Evolutionary conservation across 441 rosid species (phyloP).

Genomic region (Euphorbia schlechtendalii): DNA sequence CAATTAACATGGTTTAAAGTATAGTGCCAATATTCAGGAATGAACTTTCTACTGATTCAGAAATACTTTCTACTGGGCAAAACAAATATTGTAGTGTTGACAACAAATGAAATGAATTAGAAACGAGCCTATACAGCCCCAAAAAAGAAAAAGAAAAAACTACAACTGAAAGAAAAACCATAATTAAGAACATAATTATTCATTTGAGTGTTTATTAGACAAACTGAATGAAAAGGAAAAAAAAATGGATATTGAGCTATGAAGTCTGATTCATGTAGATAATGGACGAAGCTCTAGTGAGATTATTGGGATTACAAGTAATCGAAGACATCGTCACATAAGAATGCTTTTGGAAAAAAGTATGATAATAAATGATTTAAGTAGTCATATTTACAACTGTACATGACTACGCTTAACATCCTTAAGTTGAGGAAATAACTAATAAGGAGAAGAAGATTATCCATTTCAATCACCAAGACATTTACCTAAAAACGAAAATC

Average conservation of each 20-base stretch:
- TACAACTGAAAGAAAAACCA: not conserved
- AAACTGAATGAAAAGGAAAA: not conserved
- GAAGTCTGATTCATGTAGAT: not conserved
- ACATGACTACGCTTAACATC: not conserved
- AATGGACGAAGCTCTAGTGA: not conserved
- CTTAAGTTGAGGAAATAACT: not conserved
- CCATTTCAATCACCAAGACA: not conserved
- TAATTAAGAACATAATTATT: not conserved
- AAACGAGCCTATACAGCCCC: not conserved
- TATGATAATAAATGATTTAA: not conserved
- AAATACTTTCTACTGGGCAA: not conserved
- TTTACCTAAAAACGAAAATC: too few species aligned
- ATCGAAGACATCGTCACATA: not conserved
- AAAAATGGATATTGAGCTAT: not conserved
- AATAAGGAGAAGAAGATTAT: not conserved
- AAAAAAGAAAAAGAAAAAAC: too few species aligned
- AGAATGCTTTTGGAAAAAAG: not conserved
- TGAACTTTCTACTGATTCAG: not conserved
- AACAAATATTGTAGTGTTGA: not conserved
- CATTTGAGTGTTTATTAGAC: not conserved
- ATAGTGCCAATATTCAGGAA: not conserved
- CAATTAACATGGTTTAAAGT: not conserved
- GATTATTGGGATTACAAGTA: not conserved
- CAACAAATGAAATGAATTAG: not conserved
- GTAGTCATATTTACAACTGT: not conserved